phyloP scores from a whole-genome alignment of 257 asterid genomes.

The Vinca minor region DNA sequence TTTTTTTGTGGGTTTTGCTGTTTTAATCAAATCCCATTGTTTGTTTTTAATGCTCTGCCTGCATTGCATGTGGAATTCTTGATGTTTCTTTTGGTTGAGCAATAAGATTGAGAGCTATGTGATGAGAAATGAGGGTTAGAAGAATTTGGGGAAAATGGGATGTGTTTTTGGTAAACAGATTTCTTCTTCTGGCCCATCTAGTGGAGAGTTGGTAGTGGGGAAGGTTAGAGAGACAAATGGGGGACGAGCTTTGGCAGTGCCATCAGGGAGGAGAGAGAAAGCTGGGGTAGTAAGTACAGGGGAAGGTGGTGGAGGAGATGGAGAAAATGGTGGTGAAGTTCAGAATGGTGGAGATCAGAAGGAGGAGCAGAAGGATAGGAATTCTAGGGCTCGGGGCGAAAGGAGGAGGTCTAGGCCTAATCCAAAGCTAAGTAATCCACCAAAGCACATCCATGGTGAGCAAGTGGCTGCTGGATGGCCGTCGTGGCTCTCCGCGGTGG shows the following conservation, averaged over 20 bases:
- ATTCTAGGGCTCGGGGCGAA: slow-evolving; percentile 40
- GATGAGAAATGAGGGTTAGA: slow-evolving; percentile 67
- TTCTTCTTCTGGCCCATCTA: slow-evolving; percentile 45
- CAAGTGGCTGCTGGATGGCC: slow-evolving; percentile 98
- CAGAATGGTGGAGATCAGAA: slow-evolving; percentile 46
- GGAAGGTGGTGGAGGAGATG: slow-evolving; percentile 25
- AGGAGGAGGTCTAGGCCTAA: slow-evolving; percentile 71
- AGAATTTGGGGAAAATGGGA: slow-evolving; percentile 69
- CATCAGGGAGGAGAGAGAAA: slow-evolving; percentile 61
- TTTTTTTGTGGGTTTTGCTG: slow-evolving; percentile 14
- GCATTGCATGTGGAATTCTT: slow-evolving; percentile 17
- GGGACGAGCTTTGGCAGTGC: slow-evolving; percentile 39
- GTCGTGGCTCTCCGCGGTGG: slow-evolving; percentile 77
- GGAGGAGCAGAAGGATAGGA: slow-evolving; percentile 38
- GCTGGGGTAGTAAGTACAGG: slow-evolving; percentile 38
- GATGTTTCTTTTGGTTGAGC: slow-evolving; percentile 28
- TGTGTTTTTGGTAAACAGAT: slow-evolving; percentile 78
- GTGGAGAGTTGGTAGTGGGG: slow-evolving; percentile 41
- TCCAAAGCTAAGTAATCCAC: slow-evolving; percentile 76
- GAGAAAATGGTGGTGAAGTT: slow-evolving; percentile 33
- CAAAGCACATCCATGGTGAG: slow-evolving; percentile 70
- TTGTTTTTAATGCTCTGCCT: slow-evolving; percentile 3
- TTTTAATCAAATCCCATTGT: slow-evolving; percentile 17
- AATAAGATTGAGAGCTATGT: slow-evolving; percentile 23
- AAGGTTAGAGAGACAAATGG: slow-evolving; percentile 35